A percentile compares a stretch with the other conserved stretches of the same genome.
These are phyloP conservation scores for Aspergillus pseudotamarii DNA, from an alignment of 2,329 filamentous ascomycete species.

Conservation along the genomic window DNA sequence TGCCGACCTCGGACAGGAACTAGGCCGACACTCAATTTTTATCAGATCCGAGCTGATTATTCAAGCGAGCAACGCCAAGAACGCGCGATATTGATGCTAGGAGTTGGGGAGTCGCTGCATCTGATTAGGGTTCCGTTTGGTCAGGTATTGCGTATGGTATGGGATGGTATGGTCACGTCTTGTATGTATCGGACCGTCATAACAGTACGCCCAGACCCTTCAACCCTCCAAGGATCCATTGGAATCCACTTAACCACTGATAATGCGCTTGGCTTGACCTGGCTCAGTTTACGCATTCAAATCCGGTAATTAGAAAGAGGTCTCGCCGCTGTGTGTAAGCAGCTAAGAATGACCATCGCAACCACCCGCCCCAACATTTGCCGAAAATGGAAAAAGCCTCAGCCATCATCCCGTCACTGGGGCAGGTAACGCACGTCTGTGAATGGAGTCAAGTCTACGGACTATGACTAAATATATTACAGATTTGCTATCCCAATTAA, in stretches of 20 bases:
- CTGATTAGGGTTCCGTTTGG: neutral
- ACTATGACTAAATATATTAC: too few species aligned
- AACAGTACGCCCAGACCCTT: neutral
- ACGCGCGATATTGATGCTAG: neutral
- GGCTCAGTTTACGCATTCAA: neutral
- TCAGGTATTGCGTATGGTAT: neutral
- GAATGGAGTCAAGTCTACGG: neutral
- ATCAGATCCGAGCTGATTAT: neutral
- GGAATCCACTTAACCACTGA: neutral
- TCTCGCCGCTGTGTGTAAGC: neutral
- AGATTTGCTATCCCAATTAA: neutral
- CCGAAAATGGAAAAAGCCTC: neutral
- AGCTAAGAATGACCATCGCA: neutral
- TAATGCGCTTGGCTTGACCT: neutral
- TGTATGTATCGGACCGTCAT: neutral
- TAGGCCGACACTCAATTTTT: neutral
- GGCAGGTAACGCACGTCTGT: neutral
- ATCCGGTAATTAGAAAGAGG: neutral
- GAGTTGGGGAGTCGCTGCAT: neutral
- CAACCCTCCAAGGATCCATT: neutral
- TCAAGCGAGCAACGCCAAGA: neutral
- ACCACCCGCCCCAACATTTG: neutral
- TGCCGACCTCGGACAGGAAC: neutral
- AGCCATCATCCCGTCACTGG: neutral
- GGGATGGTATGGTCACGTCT: neutral